These are phyloP conservation scores for Dysphania ambrosioides DNA, from an alignment of 148 eudicot species.

Conservation along the genomic window DNA sequence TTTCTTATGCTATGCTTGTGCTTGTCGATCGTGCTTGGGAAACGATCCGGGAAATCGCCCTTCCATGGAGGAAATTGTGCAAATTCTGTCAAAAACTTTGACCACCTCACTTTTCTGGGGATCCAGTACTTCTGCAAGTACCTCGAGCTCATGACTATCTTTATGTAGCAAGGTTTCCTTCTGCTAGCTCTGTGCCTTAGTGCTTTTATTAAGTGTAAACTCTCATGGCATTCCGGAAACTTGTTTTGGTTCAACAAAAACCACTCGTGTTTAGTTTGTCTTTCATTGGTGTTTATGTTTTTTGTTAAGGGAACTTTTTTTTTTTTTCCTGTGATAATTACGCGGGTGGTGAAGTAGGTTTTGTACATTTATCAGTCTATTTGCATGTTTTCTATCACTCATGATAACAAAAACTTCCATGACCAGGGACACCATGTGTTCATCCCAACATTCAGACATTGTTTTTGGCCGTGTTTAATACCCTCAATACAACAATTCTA, in stretches of 20 bases:
- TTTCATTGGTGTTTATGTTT: background rate
- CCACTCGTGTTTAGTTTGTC: background rate
- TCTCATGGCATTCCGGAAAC: conserved; percentile 10
- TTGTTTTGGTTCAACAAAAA: background rate
- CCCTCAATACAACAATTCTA: too few relatives aligned
- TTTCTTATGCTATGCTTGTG: conserved; percentile 41
- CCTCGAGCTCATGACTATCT: conserved; percentile 15
- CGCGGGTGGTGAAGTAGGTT: too few relatives aligned
- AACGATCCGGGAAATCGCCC: conserved; percentile 49
- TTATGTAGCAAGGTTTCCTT: background rate
- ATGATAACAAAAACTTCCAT: too few relatives aligned
- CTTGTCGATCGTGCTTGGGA: conserved; percentile 50
- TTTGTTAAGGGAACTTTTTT: background rate
- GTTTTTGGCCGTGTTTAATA: too few relatives aligned
- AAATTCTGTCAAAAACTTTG: conserved; percentile 43
- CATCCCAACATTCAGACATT: too few relatives aligned
- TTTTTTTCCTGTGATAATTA: too few relatives aligned
- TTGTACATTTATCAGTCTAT: too few relatives aligned
- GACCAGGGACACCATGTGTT: too few relatives aligned
- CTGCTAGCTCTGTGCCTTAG: background rate
- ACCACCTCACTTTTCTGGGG: conserved; percentile 30
- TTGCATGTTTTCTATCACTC: too few relatives aligned
- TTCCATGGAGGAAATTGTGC: conserved; percentile 52
- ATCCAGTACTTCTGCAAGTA: conserved; percentile 24
- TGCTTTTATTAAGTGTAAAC: background rate